Evolutionary conservation across 1,284 basidiomycete genomes (phyloP), one percentile per base, ranked within the genome.

Genomic region (Ganoderma resinaceum): DNA sequence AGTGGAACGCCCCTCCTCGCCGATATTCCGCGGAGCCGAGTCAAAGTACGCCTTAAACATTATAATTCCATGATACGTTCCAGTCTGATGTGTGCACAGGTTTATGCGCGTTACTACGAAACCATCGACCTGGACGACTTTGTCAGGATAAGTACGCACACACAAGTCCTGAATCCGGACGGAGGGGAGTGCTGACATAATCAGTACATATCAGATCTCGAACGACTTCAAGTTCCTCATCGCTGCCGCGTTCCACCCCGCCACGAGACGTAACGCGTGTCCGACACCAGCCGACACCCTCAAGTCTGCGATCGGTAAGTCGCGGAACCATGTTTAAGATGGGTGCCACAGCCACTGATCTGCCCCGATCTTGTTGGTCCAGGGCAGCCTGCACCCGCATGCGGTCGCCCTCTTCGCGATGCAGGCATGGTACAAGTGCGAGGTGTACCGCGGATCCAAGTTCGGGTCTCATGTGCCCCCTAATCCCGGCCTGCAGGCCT

Each of bases 221-320:
- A 90, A 91, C 71, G 91, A 92, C 79, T 97, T 96, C 86, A 83
- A 91, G 75, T 95, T 95, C 80, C 86, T 89, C 5, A 86, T 95
- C 65, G 90, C 93, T 65, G 90, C 93, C 1, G 90, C 91, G 1
- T 93, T 97, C 80, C 95, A 97, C 78, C 95, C 97, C 76, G 95
- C 95, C 89, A 91, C 73, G 94, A 95, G 78, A 89, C 95, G 0
- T 97, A 94, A 77, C 88, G 97, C 29, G 91, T 95, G n/a, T 93
- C 95, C 0, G 89, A 90, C 52, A 80, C 95, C 2, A 20, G 93
- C 95, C 0, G 89, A 90, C 52, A 80, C 95, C 2, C 82, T 97
- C 60, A 95, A 94, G 78, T 82, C 85, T 73, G 86, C 91, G 11
- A 95, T 91, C 63, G 80, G 78, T 78, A 67, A 64, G 59, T 49